Base-by-base conservation (phyloP, 208 protist species). In the Trypanosoma conorhini region DNA sequence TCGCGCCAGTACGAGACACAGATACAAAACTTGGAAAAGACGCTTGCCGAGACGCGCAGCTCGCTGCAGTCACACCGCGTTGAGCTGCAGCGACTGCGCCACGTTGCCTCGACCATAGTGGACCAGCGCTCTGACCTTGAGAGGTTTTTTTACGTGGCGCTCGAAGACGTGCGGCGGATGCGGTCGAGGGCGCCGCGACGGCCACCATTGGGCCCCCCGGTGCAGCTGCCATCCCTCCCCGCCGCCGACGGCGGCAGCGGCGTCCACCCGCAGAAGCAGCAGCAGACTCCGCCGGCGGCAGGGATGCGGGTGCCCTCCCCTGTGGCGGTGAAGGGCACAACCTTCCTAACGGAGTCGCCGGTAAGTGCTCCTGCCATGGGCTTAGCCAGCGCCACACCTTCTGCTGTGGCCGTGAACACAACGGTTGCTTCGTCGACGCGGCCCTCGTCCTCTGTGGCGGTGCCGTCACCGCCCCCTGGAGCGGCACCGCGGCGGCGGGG, bases 101-200 rank as follows among this genome's bases (percentile, higher is more conserved):
- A 76, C 40, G 69, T 90, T 33, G 80, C 89, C 3, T 60, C 72
- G 17, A 74, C 69, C 10, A 81, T 94, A 24, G 82, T 94, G 42
- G 71, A 42, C 9, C 86, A 94, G 73, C 74, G 89, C 5, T 89
- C 84, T 19, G 89, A 88, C 52, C 70, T 94, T n/a, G 86, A 94
- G 65, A 72, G 76, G 30, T 94, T 94, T 52, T 94, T 94, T 54
- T 83, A 90, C 70, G 76, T 79, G 21, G 89, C 86, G 1, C 54
- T 94, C 5, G 75, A 81, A 22, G 89, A 94, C 66, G 88, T 85
- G 62, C 70, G 74, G 28, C 67, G 76, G 22, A 79, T 79, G 74
- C 74, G 74, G 0, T 44, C 56, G 21, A 21, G 17, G 13, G 38
- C 42, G 28, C 56, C 50, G 1, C 42, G 40, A 7, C 30, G 26